Base-by-base conservation (phyloP, 208 protist species). In the Histomonas meleagridis region DNA sequence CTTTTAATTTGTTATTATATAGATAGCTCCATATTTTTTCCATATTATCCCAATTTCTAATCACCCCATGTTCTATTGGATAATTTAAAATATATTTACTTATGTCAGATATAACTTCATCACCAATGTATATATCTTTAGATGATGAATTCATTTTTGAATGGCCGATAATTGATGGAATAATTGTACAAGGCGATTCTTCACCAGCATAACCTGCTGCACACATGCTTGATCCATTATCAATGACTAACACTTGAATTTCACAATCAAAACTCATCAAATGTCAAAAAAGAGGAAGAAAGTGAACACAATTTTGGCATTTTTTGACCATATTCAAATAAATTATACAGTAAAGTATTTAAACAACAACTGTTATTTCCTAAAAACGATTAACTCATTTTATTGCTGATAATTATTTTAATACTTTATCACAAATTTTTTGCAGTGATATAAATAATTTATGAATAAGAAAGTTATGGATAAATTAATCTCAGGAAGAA, bases 11-110 rank as follows among this genome's bases (percentile, higher is more conserved):
- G 93, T 98, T 98, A 94, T 23, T 43, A 43, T 43, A 76, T 91
- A 97, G 98, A 93, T 99, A 97, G 93, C 98, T 96, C 97, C 97
- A 99, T 91, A 95, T 92, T 94, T 97, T 97, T 95, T 98, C 96
- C 97, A 98, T 98, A 94, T 98, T 96, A 91, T 98, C 97, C 97
- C 97, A 98, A 95, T 98, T 98, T 93, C 96, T 98, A n/a, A 99
- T 96, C 91, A 98, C 97, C 69, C 97, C 70, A 70, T 86, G 62
- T 91, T 93, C 92, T 90, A 98, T 98, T 46, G 97, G 96, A 93
- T 98, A 97, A 93, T 97, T 96, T 38, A 97, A 94, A 40, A 94
- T 95, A 32, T 98, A 95, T 43, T 97, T 97, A 93, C 96, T 96
- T 92, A 96, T 94, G 93, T 97, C 97, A 62, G 94, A 94, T 93